A percentile compares a stretch with the other conserved stretches of the same genome.
phyloP scores from a whole-genome alignment of 805 yeast species.

The Candida railenensis region DNA sequence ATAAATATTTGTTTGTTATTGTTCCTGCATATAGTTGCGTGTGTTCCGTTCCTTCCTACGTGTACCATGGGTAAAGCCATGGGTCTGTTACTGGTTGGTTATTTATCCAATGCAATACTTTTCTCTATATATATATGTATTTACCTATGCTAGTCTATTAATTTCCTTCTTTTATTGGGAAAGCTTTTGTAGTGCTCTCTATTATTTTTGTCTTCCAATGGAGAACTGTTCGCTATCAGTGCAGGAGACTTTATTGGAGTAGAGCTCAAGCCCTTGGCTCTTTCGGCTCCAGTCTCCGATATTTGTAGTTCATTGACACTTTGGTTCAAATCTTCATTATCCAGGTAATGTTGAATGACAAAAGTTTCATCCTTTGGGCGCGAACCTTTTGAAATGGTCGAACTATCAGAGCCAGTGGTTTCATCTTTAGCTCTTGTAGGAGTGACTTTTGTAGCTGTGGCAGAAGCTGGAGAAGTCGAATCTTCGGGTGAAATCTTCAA shows the following conservation, averaged over 20 bases:
- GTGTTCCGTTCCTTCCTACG: not conserved
- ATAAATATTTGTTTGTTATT: too few species aligned
- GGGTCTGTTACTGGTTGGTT: too few species aligned
- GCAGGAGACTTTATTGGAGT: not conserved
- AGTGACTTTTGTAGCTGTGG: not conserved
- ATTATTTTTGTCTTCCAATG: not conserved
- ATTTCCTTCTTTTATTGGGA: constrained; percentile 5
- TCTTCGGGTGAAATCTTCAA: not conserved
- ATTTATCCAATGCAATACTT: too few species aligned
- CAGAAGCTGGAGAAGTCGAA: not conserved
- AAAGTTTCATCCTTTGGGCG: constrained; percentile 8
- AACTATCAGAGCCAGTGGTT: not conserved
- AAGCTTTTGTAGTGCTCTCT: constrained; percentile 1
- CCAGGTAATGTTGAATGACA: constrained; percentile 1
- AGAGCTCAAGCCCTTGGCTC: not conserved
- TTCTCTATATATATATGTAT: too few species aligned
- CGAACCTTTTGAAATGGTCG: not conserved
- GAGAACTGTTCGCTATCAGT: not conserved
- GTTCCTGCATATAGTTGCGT: not conserved
- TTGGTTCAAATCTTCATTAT: constrained; percentile 7
- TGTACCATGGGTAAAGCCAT: too few species aligned
- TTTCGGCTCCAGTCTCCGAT: not conserved
- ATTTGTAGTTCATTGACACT: constrained; percentile 5
- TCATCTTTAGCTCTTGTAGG: not conserved
- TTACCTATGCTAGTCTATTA: not conserved